Conservation (phyloP, 2,329 filamentous ascomycete genomes). For the Stagonosporopsis chrysanthemi region DNA sequence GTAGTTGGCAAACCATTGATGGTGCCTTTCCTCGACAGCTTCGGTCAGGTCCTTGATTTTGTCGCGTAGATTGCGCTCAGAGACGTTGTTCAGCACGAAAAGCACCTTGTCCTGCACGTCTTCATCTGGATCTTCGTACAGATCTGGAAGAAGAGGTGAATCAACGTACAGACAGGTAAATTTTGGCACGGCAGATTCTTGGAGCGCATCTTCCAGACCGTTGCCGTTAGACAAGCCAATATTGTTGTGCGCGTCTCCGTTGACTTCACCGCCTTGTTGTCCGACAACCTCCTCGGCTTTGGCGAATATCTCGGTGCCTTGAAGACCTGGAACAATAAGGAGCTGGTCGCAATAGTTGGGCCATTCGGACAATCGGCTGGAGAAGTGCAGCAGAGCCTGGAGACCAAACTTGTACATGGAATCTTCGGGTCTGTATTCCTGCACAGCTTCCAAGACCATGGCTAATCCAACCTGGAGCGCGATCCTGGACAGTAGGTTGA, state of each 20-base stretch:
- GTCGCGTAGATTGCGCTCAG: slow-evolving; percentile 81
- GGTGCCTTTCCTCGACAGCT: slow-evolving; percentile 78
- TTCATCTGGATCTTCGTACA: slow-evolving; percentile 83
- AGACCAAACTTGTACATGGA: slow-evolving; percentile 99
- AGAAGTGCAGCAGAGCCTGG: slow-evolving; percentile 90
- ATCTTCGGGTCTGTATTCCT: slow-evolving; percentile 81
- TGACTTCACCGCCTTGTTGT: slow-evolving; percentile 68
- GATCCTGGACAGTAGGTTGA: slow-evolving; percentile 86
- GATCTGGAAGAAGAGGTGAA: slow-evolving; percentile 65
- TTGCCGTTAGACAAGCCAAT: slow-evolving; percentile 71
- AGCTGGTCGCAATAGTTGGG: slow-evolving; percentile 91
- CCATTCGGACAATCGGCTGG: slow-evolving; percentile 86
- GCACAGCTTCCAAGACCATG: slow-evolving; percentile 96
- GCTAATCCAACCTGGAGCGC: slow-evolving; percentile 92
- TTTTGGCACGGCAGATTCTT: slow-evolving; percentile 70
- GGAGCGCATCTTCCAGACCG: slow-evolving; percentile 67
- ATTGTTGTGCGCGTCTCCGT: slow-evolving; percentile 54
- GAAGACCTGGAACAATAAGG: slow-evolving; percentile 79
- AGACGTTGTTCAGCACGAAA: slow-evolving; percentile 96
- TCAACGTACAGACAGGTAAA: slow-evolving; percentile 84
- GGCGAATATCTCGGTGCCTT: slow-evolving; percentile 82
- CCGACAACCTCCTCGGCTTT: slow-evolving; percentile 83
- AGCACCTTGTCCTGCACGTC: slow-evolving; percentile 91
- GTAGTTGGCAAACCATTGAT: slow-evolving; percentile 96
- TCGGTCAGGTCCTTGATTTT: slow-evolving; percentile 85